Conservation (phyloP, 2,329 filamentous ascomycete genomes). For the Alternaria hordeiaustralica region DNA sequence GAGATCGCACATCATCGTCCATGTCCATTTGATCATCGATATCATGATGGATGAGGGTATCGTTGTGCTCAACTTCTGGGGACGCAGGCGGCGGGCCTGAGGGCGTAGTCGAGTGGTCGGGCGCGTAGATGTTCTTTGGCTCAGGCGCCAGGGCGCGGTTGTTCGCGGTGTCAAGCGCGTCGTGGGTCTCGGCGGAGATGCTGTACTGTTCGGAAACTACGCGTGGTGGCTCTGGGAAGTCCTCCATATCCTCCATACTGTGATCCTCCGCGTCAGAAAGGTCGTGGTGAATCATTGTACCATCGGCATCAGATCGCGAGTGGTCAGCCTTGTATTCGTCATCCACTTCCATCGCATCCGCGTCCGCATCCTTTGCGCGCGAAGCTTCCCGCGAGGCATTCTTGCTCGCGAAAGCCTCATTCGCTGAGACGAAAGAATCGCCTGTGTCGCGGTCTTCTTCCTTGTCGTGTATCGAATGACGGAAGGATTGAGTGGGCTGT, state of each 20-base stretch:
- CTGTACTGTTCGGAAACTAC: slow-evolving; percentile 39
- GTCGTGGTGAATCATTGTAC: slow-evolving; percentile 36
- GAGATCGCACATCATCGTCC: slow-evolving; percentile 64
- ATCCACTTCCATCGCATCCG: slow-evolving; percentile 43
- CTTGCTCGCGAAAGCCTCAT: slow-evolving; percentile 50
- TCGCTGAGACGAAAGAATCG: slow-evolving; percentile 58
- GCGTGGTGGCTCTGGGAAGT: slow-evolving; percentile 31
- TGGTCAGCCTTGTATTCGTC: slow-evolving; percentile 31
- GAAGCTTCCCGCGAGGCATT: slow-evolving; percentile 36
- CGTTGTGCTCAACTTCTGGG: slow-evolving; percentile 33
- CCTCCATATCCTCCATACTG: slow-evolving; percentile 24
- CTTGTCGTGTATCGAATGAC: slow-evolving; percentile 27
- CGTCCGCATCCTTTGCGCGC: slow-evolving; percentile 25
- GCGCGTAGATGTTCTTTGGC: slow-evolving; percentile 28
- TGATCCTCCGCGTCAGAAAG: slow-evolving; percentile 25
- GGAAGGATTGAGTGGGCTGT: slow-evolving; percentile 38
- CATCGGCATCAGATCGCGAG: slow-evolving; percentile 29
- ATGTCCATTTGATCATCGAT: slow-evolving; percentile 50
- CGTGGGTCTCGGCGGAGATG: slow-evolving; percentile 42
- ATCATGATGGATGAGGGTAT: slow-evolving; percentile 40
- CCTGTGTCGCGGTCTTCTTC: slow-evolving; percentile 44
- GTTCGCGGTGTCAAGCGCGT: slow-evolving; percentile 36
- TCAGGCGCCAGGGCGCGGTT: slow-evolving; percentile 28
- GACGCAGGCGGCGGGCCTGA: slow-evolving; percentile 30
- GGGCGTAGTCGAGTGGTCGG: slow-evolving; percentile 28